A percentile compares a stretch with the other conserved stretches of the same genome.
phyloP scores from a whole-genome alignment of 2,329 filamentous ascomycete species.

The Fusarium acutatum region DNA sequence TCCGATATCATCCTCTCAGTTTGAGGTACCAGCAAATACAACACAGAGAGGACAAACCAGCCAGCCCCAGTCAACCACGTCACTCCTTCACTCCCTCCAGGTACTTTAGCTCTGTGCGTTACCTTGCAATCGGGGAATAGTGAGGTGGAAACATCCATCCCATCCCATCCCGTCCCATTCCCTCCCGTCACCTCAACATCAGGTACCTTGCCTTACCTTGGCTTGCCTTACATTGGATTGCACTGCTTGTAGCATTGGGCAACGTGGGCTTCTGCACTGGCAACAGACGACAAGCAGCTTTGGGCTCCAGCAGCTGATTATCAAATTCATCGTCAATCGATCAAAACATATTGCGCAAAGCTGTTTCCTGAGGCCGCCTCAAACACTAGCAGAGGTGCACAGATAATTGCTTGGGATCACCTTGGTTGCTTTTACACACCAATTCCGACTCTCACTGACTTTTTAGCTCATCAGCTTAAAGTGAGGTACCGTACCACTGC shows the following conservation, averaged over 20 bases:
- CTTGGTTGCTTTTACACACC: not conserved
- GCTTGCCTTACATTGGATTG: not conserved
- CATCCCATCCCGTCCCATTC: not conserved
- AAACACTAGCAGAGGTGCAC: slow-evolving; percentile 18
- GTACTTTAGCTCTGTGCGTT: slow-evolving; percentile 20
- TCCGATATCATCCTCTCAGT: not conserved
- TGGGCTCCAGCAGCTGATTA: slow-evolving; percentile 16
- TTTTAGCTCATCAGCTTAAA: not conserved
- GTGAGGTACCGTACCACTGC: slow-evolving; percentile 4
- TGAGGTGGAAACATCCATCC: slow-evolving; percentile 28
- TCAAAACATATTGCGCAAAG: slow-evolving; percentile 2
- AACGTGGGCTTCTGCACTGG: slow-evolving; percentile 3
- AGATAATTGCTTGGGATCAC: slow-evolving; percentile 16
- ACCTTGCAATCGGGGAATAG: slow-evolving; percentile 32
- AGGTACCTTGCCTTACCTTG: not conserved
- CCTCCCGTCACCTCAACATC: not conserved
- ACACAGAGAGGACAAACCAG: slow-evolving; percentile 8
- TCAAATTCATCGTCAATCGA: not conserved
- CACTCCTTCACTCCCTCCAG: slow-evolving; percentile 29
- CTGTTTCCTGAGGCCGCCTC: slow-evolving; percentile 14
- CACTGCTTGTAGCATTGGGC: slow-evolving; percentile 1
- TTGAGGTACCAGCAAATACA: slow-evolving; percentile 3
- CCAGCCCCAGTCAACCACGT: slow-evolving; percentile 36
- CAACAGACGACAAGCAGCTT: slow-evolving; percentile 4
- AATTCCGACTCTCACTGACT: not conserved